Percentiles rank a stretch among this genome's conserved stretches.
phyloP scores from a whole-genome alignment of 169 alveolate species.

The Perkinsus olseni region DNA sequence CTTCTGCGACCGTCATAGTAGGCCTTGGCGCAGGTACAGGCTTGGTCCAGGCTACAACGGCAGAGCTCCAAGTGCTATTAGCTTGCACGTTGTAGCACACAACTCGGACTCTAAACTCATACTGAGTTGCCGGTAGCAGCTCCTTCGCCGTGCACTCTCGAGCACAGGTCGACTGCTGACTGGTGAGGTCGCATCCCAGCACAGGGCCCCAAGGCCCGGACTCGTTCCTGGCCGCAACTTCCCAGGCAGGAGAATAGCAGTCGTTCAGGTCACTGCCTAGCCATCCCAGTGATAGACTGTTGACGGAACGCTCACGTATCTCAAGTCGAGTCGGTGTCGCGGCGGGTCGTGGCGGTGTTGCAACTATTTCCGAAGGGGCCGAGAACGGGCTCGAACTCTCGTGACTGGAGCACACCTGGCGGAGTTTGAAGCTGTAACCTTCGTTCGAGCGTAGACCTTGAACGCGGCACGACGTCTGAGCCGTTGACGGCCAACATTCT shows the following conservation, averaged over 20 bases:
- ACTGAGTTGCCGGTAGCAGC: neutral
- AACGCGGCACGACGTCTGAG: neutral
- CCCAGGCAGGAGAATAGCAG: neutral
- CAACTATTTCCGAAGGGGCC: neutral
- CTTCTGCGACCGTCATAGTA: neutral
- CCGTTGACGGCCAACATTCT: neutral
- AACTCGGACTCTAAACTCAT: neutral
- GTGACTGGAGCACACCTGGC: neutral
- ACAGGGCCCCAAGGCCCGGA: neutral
- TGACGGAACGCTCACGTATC: neutral
- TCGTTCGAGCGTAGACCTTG: neutral
- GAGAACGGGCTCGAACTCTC: neutral
- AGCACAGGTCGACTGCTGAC: neutral
- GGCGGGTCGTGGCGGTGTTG: neutral
- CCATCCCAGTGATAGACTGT: neutral
- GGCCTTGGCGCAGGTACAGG: neutral
- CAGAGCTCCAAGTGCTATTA: neutral
- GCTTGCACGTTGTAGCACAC: neutral
- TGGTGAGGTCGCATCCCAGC: neutral
- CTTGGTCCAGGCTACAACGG: neutral
- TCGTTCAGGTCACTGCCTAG: neutral
- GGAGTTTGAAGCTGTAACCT: neutral
- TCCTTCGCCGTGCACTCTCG: neutral
- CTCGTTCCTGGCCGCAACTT: neutral
- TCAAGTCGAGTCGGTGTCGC: neutral